Conservation (phyloP, 164 flowering plant species). For the grape (Vitis vinifera) region DNA sequence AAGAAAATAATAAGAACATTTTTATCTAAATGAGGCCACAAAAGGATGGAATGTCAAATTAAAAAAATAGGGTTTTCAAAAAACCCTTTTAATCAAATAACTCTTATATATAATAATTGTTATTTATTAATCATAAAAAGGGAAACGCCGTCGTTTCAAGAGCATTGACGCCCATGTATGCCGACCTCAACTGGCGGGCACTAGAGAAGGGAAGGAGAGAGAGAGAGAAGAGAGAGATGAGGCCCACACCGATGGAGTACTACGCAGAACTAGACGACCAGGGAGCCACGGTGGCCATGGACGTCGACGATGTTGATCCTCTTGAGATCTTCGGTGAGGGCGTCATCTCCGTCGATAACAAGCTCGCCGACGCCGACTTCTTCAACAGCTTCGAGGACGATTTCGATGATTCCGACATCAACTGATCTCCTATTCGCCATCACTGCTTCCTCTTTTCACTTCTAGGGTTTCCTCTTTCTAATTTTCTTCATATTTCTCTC, state of each 20-base stretch:
- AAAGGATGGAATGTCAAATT: too few relatives aligned
- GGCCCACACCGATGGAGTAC: conserved; percentile 36
- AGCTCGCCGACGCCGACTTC: conserved; percentile 74
- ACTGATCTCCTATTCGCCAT: conserved; percentile 10
- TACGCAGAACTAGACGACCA: conserved; percentile 45
- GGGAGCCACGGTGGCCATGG: conserved; percentile 54
- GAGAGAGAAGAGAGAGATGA: conserved; percentile 25
- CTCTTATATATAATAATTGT: too few relatives aligned
- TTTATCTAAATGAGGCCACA: too few relatives aligned
- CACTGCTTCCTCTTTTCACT: neutral
- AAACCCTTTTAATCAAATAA: too few relatives aligned
- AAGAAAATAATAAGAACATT: too few relatives aligned
- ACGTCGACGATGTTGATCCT: conserved; percentile 62
- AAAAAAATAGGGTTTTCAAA: too few relatives aligned
- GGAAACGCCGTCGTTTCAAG: neutral
- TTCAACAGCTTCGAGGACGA: conserved; percentile 79
- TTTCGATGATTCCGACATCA: conserved; percentile 74
- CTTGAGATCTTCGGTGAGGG: conserved; percentile 61
- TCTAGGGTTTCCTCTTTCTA: neutral
- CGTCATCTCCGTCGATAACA: conserved; percentile 40
- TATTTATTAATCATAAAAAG: too few relatives aligned
- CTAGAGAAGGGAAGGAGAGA: neutral
- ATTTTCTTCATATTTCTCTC: neutral
- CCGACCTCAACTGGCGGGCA: too few relatives aligned
- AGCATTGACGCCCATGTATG: neutral